Percentiles rank a stretch among this genome's conserved stretches.
Conservation (phyloP, 257 asterid species). For the Salvia splendens region DNA sequence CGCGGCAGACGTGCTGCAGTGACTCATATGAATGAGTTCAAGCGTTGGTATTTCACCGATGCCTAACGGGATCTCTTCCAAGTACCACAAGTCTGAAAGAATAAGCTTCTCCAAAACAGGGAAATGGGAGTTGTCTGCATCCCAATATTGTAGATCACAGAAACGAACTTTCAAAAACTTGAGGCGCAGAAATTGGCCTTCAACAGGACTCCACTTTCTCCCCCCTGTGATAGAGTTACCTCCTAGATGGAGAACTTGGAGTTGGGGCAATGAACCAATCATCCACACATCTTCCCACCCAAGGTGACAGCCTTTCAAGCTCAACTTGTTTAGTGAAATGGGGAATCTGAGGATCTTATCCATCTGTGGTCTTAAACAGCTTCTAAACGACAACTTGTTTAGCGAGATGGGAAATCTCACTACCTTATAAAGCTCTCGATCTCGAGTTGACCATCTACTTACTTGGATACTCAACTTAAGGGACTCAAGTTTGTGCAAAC, state of each 20-base stretch:
- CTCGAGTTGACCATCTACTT: not conserved
- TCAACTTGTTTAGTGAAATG: not conserved
- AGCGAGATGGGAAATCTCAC: not conserved
- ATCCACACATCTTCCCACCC: not conserved
- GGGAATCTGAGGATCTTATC: constrained; percentile 9
- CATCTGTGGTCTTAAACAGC: no score
- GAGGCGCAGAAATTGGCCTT: constrained; percentile 3
- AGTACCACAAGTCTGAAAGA: not conserved
- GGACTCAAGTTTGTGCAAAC: not conserved
- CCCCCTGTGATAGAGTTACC: not conserved
- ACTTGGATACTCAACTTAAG: not conserved
- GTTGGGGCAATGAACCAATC: constrained; percentile 2
- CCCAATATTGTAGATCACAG: not conserved
- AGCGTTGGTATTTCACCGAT: constrained; percentile 8
- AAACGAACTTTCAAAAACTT: not conserved
- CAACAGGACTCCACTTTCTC: not conserved
- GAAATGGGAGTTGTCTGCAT: not conserved
- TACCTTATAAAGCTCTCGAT: not conserved
- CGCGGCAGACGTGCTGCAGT: not conserved
- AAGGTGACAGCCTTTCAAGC: not conserved
- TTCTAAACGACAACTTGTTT: not conserved
- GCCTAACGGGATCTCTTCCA: not conserved
- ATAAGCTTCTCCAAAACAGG: not conserved
- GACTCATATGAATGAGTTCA: not conserved
- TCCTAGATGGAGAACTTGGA: constrained; percentile 13